These are phyloP conservation scores for Penicillium paxilli DNA, from an alignment of 495 filamentous ascomycete genomes.

Conservation along the genomic window DNA sequence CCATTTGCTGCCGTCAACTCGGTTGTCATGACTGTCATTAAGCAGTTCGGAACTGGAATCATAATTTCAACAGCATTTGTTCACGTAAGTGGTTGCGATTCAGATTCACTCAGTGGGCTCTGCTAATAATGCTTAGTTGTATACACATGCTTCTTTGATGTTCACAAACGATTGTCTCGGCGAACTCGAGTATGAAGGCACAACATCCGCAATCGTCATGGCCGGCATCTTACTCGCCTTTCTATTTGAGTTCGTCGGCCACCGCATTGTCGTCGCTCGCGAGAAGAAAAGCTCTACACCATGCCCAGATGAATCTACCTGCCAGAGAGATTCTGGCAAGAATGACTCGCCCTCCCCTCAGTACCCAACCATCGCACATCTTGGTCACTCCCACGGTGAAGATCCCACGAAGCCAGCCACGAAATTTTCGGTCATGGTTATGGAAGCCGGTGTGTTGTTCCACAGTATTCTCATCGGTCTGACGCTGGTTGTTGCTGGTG, in stretches of 20 bases:
- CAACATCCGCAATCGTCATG: constrained; percentile 63
- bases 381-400: constrained; percentile 33
- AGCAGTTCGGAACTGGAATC: constrained; percentile 75
- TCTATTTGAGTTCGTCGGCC: constrained; percentile 57
- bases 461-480: constrained; percentile 57
- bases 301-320: background rate
- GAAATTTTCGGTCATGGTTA: constrained; percentile 59
- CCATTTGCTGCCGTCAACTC: constrained; percentile 39
- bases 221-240: constrained; percentile 65
- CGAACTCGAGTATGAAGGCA: constrained; percentile 58
- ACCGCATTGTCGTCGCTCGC: constrained; percentile 45
- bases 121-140: constrained; percentile 44
- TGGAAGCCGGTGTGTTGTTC: constrained; percentile 72
- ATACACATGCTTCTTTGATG: constrained; percentile 63
- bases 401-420: constrained; percentile 38
- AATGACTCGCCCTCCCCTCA: constrained; percentile 1
- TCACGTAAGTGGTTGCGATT: constrained; percentile 57
- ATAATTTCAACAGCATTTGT: constrained; percentile 72
- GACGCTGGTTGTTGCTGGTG: constrained; percentile 37
- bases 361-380: constrained; percentile 15
- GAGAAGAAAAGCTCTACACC: background rate
- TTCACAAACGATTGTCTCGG: constrained; percentile 65
- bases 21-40: constrained; percentile 46
- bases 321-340: constrained; percentile 6
- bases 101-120: background rate